phyloP scores from a whole-genome alignment of 2,329 filamentous ascomycete species.

The Teratosphaeria viscida region DNA sequence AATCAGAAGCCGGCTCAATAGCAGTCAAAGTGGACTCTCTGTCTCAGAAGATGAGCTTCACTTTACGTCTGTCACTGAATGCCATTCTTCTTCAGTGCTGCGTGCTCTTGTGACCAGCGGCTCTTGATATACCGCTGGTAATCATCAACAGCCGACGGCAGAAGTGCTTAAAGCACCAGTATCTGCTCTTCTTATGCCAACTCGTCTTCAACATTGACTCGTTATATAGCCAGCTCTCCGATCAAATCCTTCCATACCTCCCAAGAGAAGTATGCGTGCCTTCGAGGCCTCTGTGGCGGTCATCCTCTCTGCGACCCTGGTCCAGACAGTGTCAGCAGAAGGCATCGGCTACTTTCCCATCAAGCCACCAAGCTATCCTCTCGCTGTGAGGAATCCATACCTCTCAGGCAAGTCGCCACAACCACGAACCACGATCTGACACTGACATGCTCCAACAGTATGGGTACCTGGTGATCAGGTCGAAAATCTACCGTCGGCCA shows the following conservation, averaged over 20 bases:
- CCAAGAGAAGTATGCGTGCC: background rate
- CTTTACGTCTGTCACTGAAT: background rate
- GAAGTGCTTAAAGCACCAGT: background rate
- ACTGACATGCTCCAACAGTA: constrained; percentile 9
- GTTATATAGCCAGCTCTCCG: background rate
- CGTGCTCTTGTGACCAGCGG: background rate
- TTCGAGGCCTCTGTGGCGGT: background rate
- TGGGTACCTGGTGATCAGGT: constrained; percentile 35
- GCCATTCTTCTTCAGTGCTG: background rate
- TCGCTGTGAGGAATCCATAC: constrained; percentile 34
- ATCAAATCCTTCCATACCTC: background rate
- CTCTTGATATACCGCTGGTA: background rate
- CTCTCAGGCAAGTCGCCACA: constrained; percentile 22
- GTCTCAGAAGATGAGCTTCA: background rate
- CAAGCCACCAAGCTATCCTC: background rate
- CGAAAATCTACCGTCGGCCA: constrained; percentile 26
- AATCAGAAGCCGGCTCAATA: background rate
- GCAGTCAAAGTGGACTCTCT: background rate
- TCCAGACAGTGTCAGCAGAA: background rate
- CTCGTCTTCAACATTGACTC: background rate
- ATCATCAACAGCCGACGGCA: background rate
- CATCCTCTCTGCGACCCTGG: background rate
- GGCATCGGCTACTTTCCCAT: background rate
- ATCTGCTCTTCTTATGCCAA: background rate
- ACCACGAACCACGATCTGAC: background rate